Conservation (phyloP, 2,329 filamentous ascomycete genomes). For the Knufia petricola region DNA sequence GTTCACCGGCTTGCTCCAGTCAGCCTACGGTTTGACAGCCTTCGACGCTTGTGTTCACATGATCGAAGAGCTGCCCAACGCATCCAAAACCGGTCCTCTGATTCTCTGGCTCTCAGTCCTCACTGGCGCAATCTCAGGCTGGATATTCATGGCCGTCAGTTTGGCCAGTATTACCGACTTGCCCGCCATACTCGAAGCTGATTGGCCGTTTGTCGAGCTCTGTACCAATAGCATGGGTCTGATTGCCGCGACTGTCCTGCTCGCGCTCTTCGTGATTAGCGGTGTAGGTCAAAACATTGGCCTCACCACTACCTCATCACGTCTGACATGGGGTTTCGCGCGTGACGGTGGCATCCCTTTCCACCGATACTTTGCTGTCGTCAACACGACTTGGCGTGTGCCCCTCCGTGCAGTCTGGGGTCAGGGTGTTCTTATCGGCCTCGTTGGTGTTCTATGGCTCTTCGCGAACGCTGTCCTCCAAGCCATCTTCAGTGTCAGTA, state of each 20-base stretch:
- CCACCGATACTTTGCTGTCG: conserved; percentile 15
- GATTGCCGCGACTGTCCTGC: conserved; percentile 18
- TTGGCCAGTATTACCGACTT: conserved; percentile 19
- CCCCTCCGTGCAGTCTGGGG: conserved; percentile 23
- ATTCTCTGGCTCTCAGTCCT: conserved; percentile 28
- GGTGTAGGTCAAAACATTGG: conserved; percentile 39
- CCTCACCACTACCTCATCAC: conserved; percentile 27
- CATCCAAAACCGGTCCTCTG: conserved; percentile 26
- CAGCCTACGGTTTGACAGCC: conserved; percentile 32
- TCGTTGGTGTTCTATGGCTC: conserved; percentile 26
- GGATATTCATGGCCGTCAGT: conserved; percentile 15
- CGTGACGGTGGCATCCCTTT: conserved; percentile 22
- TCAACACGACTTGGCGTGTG: conserved; percentile 16
- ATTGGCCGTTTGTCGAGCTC: conserved; percentile 27
- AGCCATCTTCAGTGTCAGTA: conserved; percentile 11
- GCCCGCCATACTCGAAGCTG: conserved; percentile 8
- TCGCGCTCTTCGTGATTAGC: conserved; percentile 33
- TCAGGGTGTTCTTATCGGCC: conserved; percentile 20
- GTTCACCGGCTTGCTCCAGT: conserved; percentile 32
- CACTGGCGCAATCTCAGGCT: conserved; percentile 28
- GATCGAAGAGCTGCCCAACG: conserved; percentile 30
- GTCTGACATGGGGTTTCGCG: conserved; percentile 27
- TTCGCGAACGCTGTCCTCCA: conserved; percentile 26
- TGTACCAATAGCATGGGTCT: conserved; percentile 13
- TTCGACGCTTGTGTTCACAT: conserved; percentile 32